Percentiles rank a stretch among this genome's conserved stretches.
These are phyloP conservation scores for Cordyceps pruinosa DNA, from an alignment of 2,329 filamentous ascomycete genomes.

Conservation along the genomic window DNA sequence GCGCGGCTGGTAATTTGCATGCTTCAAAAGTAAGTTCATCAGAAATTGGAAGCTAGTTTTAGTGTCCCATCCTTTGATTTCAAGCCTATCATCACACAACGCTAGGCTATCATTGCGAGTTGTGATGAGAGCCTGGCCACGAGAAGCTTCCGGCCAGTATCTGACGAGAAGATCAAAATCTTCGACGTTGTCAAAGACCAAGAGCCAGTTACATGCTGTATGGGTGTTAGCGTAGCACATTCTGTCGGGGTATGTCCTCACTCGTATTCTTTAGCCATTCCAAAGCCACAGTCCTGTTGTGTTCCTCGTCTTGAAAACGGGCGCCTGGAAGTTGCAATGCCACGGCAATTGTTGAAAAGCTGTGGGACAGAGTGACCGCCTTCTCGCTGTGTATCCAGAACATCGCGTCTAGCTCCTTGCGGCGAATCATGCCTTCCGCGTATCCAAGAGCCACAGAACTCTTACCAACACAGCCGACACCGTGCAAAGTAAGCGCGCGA, in stretches of 20 bases:
- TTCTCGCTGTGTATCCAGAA: constrained; percentile 14
- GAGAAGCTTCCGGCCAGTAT: constrained; percentile 12
- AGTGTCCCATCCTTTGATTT: constrained; percentile 10
- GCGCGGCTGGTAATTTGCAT: background rate
- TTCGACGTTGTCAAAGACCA: constrained; percentile 15
- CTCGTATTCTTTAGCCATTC: constrained; percentile 14
- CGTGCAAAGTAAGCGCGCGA: constrained; percentile 12
- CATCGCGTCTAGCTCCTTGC: background rate
- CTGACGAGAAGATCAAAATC: background rate
- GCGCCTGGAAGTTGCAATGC: constrained; percentile 10
- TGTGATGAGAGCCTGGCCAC: constrained; percentile 13
- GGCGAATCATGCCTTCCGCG: background rate
- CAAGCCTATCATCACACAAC: background rate
- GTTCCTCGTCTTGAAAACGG: background rate
- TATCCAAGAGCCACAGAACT: constrained; percentile 13
- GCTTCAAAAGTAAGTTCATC: background rate
- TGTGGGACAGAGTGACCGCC: constrained; percentile 6
- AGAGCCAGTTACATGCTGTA: constrained; percentile 4
- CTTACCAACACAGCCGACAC: constrained; percentile 14
- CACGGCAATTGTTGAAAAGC: constrained; percentile 15
- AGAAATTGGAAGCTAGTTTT: constrained; percentile 13
- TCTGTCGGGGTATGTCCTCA: background rate
- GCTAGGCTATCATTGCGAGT: constrained; percentile 10
- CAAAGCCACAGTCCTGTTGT: constrained; percentile 10
- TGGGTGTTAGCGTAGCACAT: background rate